phyloP scores from a whole-genome alignment of 345 rosid genomes.

The Stellera chamaejasme region DNA sequence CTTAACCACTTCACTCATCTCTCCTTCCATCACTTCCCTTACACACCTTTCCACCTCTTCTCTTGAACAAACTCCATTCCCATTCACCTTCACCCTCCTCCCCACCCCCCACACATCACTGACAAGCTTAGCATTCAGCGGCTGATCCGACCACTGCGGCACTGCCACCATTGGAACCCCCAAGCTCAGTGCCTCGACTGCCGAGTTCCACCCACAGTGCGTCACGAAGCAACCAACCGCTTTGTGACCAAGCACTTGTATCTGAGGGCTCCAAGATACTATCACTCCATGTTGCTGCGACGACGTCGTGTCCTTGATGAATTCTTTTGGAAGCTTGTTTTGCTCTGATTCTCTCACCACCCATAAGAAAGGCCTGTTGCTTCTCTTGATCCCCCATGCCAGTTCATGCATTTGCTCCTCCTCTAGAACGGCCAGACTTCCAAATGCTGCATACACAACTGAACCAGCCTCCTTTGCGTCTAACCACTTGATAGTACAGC shows the following conservation, averaged over 20 bases:
- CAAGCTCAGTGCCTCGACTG: constrained; percentile 48
- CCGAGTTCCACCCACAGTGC: constrained; percentile 71
- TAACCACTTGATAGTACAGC: constrained; percentile 30
- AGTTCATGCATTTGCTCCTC: constrained; percentile 52
- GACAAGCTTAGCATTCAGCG: constrained; percentile 43
- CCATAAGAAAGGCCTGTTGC: constrained; percentile 45
- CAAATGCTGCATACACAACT: constrained; percentile 47
- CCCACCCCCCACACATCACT: constrained; percentile 56
- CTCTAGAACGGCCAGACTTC: constrained; percentile 36
- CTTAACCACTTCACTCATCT: constrained; percentile 28
- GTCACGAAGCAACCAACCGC: constrained; percentile 56
- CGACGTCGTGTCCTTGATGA: constrained; percentile 20
- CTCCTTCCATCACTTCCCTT: constrained; percentile 47
- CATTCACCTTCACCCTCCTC: constrained; percentile 26
- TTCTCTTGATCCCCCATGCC: constrained; percentile 30
- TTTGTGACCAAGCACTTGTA: constrained; percentile 39
- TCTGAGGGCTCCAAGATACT: constrained; percentile 48
- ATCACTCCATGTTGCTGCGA: constrained; percentile 33
- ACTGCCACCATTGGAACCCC: constrained; percentile 52
- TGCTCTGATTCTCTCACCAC: constrained; percentile 44
- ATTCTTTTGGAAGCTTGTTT: constrained; percentile 29
- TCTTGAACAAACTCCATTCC: constrained; percentile 16
- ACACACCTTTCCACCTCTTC: constrained; percentile 34
- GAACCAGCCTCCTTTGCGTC: constrained; percentile 28
- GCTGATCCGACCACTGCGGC: constrained; percentile 60